phyloP scores from a whole-genome alignment of 192 early-diverging fungal species.

The Podila epigama region DNA sequence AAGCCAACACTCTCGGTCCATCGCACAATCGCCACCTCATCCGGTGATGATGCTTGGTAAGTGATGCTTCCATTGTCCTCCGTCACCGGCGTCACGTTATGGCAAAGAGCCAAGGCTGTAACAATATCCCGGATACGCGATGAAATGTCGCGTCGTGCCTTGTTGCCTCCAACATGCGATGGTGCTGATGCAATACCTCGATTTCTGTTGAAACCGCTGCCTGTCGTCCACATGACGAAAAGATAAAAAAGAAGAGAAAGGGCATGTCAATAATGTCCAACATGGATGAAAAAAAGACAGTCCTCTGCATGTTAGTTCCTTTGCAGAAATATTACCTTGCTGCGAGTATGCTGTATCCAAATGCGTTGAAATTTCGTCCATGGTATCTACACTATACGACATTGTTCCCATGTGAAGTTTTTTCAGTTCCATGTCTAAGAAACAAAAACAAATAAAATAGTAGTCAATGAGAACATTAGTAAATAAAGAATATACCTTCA shows the following conservation, averaged over 20 bases:
- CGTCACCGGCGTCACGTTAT: constrained; percentile 85
- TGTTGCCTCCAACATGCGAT: constrained; percentile 51
- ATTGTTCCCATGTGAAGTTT: constrained; percentile 96
- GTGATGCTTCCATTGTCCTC: constrained; percentile 68
- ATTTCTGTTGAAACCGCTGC: constrained; percentile 38
- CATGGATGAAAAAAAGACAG: too few relatives aligned
- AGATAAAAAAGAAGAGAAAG: background rate
- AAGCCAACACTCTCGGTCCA: constrained; percentile 92
- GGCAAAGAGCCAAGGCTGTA: constrained; percentile 87
- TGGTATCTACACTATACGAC: constrained; percentile 88
- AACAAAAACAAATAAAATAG: background rate
- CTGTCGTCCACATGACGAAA: constrained; percentile 1
- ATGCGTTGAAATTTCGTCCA: constrained; percentile 85
- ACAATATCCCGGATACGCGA: constrained; percentile 88
- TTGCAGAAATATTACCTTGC: constrained; percentile 26
- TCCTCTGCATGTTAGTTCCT: too few relatives aligned
- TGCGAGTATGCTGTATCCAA: constrained; percentile 62
- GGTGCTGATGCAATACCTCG: constrained; percentile 33
- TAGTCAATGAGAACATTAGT: background rate
- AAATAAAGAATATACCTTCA: background rate
- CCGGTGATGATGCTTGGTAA: constrained; percentile 96
- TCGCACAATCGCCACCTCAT: constrained; percentile 94
- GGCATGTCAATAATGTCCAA: background rate
- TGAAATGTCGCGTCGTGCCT: constrained; percentile 83
- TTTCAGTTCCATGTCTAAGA: constrained; percentile 92